Evolutionary conservation across 176 grass and related monocot genomes (phyloP).

Genomic region (Puya raimondii): DNA sequence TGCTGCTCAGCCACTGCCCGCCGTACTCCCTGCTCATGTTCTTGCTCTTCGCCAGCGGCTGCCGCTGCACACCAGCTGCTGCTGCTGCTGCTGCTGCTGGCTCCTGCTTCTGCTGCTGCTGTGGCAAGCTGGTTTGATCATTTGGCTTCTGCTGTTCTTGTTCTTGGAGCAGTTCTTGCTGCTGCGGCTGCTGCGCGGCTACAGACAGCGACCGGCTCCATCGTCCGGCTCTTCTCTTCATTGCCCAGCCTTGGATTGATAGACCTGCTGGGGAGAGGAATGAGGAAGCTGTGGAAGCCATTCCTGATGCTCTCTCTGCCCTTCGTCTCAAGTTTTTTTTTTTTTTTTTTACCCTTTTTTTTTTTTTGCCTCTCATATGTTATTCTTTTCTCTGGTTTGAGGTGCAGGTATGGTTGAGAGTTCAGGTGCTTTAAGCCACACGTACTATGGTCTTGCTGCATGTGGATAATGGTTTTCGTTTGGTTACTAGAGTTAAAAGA

Average conservation of each 20-base stretch:
- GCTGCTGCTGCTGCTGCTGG: not conserved
- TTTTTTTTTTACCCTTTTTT: slow-evolving; percentile 15
- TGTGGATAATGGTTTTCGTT: too few relatives aligned
- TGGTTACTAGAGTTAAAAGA: too few relatives aligned
- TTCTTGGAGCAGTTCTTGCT: slow-evolving; percentile 30
- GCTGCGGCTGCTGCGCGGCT: slow-evolving; percentile 45
- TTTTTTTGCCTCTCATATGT: slow-evolving; percentile 6
- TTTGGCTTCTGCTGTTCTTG: slow-evolving; percentile 9
- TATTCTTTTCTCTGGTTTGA: slow-evolving; percentile 39
- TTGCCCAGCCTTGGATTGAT: slow-evolving; percentile 14
- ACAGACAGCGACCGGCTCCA: slow-evolving; percentile 13
- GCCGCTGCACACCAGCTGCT: slow-evolving; percentile 24
- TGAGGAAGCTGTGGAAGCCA: slow-evolving; percentile 50
- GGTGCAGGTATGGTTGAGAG: not conserved
- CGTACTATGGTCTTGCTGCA: too few relatives aligned
- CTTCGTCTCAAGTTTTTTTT: not conserved
- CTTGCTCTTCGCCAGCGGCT: slow-evolving; percentile 72
- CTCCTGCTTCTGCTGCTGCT: not conserved
- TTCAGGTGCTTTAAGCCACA: too few relatives aligned
- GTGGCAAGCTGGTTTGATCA: slow-evolving; percentile 2
- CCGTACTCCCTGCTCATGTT: slow-evolving; percentile 87
- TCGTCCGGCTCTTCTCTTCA: slow-evolving; percentile 4
- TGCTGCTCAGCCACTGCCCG: slow-evolving; percentile 85
- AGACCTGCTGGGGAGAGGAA: slow-evolving; percentile 52
- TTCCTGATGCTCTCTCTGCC: slow-evolving; percentile 1